Evolutionary conservation across 345 rosid species (phyloP).

Genomic region (Conringia planisiliqua): DNA sequence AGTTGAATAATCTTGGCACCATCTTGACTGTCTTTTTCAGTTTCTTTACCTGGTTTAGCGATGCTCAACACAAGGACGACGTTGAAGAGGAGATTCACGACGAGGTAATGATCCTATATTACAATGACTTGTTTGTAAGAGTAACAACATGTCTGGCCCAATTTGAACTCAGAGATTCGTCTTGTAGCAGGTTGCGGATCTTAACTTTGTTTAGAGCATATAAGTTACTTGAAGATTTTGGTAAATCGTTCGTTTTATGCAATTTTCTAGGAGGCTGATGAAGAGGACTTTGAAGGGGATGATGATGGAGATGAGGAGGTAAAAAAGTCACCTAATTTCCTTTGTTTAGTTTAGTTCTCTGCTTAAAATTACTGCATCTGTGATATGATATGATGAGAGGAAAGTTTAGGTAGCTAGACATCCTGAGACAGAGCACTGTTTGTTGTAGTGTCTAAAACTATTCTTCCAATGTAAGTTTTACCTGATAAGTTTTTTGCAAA

Average conservation of each 20-base stretch:
- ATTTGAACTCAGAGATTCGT: constrained; percentile 11
- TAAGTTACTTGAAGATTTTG: background rate
- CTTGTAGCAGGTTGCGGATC: constrained; percentile 68
- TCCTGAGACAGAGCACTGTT: background rate
- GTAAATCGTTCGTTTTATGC: background rate
- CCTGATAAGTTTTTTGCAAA: constrained; percentile 1
- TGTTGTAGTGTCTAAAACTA: background rate
- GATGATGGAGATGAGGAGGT: constrained; percentile 63
- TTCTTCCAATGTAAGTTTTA: background rate
- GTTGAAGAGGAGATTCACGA: constrained; percentile 62
- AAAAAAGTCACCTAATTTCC: background rate
- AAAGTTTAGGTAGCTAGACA: background rate
- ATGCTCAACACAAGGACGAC: constrained; percentile 52
- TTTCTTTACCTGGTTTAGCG: constrained; percentile 83
- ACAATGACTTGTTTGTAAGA: background rate
- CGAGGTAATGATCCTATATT: constrained; percentile 49
- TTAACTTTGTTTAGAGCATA: background rate
- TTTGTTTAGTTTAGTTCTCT: background rate
- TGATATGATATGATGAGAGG: background rate
- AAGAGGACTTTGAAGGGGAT: constrained; percentile 54
- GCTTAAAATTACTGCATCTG: background rate
- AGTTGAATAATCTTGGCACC: background rate
- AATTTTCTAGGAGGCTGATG: constrained; percentile 59
- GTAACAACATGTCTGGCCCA: background rate
- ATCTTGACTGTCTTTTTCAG: constrained; percentile 39